Base-by-base conservation (phyloP, 148 eudicot genomes). In the Cornus controversa region DNA sequence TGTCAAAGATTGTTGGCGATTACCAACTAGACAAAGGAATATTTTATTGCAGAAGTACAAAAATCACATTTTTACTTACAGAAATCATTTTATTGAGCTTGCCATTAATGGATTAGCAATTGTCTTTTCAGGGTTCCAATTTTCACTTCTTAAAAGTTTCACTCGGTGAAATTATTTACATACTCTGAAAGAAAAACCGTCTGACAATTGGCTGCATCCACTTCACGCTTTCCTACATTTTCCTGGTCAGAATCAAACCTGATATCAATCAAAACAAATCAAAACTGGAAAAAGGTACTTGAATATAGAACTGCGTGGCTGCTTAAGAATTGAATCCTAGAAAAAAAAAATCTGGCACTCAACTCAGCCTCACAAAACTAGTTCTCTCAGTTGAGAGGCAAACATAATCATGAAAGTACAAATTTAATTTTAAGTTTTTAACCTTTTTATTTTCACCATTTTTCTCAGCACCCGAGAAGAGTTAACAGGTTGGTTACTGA, bases 181-280 rank as follows among this genome's bases (percentile, higher is more conserved):
- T 85, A 96, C 99, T 91, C 91, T 16, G 98, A 91, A 34, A 96
- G 96, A 79, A 89, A 91, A 50, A 92, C 83, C 5, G 93, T 90
- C 84, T 84, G 84, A 81, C 98, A 93, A 85, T 84, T 83, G 0
- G 89, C 98, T 62, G 88, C 94, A 86, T 96, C 97, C 65, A 86
- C 84, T 85, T 96, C 97, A 18, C 86, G 86, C 80, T 87, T 86
- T 64, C 93, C 93, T 75, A 84, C 76, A 82, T 88, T 88, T 73
- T 96, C 97, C 99, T 96, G 90, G 82, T 73, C 57, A 86, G 25
- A 72, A 71, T 23, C 36, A 60, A 77, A 77, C 57, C 77, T 77
- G 27, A 14, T 67, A 78, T 69, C 63, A 16, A 70, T 58, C 34
- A 75, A 70, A 50, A 14, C 18, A 25, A 75, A 74, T 45, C 66